Evolutionary conservation across 352 stramenopile species (phyloP).

Genomic region (Pseudoperonospora humuli): DNA sequence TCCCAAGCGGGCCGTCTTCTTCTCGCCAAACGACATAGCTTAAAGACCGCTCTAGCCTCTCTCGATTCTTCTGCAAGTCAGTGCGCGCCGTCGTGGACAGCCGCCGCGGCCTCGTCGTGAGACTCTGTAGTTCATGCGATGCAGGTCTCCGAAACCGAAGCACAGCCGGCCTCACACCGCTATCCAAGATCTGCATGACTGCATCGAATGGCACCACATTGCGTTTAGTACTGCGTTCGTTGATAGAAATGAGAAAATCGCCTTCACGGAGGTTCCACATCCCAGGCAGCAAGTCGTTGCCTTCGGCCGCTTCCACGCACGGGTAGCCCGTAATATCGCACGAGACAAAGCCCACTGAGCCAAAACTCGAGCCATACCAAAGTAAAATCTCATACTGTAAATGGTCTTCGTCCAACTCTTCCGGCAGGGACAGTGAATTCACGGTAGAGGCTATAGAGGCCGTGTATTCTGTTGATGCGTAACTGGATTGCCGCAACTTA

Average conservation of each 20-base stretch:
- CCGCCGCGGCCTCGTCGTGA: conserved; percentile 15
- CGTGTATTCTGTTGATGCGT: conserved; percentile 19
- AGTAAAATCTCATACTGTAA: conserved; percentile 52
- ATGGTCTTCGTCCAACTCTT: conserved; percentile 33
- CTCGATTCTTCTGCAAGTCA: conserved; percentile 31
- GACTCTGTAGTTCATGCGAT: conserved; percentile 34
- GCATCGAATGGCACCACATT: conserved; percentile 34
- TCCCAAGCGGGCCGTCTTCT: conserved; percentile 49
- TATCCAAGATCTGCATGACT: conserved; percentile 49
- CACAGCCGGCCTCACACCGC: conserved; percentile 51
- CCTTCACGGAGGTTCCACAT: conserved; percentile 59
- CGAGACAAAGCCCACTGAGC: conserved; percentile 32
- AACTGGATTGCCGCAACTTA: conserved; percentile 17
- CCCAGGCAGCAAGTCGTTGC: conserved; percentile 52
- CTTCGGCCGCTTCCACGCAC: conserved; percentile 41
- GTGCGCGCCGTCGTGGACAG: conserved; percentile 5
- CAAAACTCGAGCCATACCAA: conserved; percentile 50
- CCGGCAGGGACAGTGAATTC: conserved; percentile 16
- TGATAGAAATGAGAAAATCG: conserved; percentile 56
- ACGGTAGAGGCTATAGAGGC: conserved; percentile 21
- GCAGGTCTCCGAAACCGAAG: conserved; percentile 50
- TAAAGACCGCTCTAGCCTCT: conserved; percentile 46
- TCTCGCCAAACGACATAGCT: conserved; percentile 66
- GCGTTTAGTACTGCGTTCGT: conserved; percentile 36
- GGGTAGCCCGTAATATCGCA: conserved; percentile 46